Base-by-base conservation (phyloP, 305 asterid species). In the Plantago coronopus region DNA sequence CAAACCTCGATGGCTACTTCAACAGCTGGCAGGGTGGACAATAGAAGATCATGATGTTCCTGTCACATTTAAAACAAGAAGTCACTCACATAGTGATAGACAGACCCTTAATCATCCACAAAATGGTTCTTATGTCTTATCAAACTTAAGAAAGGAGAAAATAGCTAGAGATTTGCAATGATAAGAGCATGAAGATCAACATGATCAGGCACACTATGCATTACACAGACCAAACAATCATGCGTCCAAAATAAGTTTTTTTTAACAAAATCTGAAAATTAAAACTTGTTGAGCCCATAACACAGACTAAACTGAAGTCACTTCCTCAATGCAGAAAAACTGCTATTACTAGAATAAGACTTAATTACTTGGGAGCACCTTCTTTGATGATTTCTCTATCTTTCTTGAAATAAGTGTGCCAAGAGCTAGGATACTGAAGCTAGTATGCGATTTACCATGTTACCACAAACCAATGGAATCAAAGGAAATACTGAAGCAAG, bases 21-120 rank as follows among this genome's bases (percentile, higher is more conserved):
- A 74, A 84, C 72, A 68, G 91, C 86, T 60, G 96, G 97, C 68
- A 94, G 78, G 70, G 85, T 82, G 73, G 91, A 78, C 64, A 94
- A 76, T 56, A 94, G 74, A 65, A 87, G 89, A 83, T 94, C 95
- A 69, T 90, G 99, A 74, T 94, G 99, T 78, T 94, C 99, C 99
- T 94, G 81, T 62, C 57, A 79, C 46, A 64, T 65, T 62, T 56
- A 40, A 64, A 63, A 69, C 48, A 78, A 74, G 31, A 44, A 65
- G 65, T 67, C 67, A 54, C 42, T 21, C 51, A 13, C 3, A 53
- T 37, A 18, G 58, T 69, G 48, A 56, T 62, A 59, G 48, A n/a
- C 17, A 58, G 49, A 34, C 54, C 48, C 23, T 17, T 40, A 67
- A 22, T 34, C 72, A 61, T 50, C 50, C 58, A 53, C 66, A 62